A percentile compares a stretch with the other conserved stretches of the same genome.
Conservation (phyloP, 2,329 filamentous ascomycete genomes). For the Alternaria brassicae region DNA sequence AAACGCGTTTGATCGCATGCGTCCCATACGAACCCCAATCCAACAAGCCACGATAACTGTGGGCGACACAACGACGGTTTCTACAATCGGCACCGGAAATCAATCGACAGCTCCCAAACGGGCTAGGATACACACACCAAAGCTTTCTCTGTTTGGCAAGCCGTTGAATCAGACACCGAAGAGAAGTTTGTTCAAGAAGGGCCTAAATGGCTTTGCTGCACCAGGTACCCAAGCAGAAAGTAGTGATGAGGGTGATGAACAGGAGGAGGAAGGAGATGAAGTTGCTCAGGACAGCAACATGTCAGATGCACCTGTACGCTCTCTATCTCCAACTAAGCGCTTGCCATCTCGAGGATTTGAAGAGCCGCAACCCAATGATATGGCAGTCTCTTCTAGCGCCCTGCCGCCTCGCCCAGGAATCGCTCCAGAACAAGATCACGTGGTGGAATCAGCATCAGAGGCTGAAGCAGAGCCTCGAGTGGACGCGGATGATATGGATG, state of each 20-base stretch:
- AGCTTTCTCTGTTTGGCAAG: constrained; percentile 40
- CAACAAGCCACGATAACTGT: constrained; percentile 79
- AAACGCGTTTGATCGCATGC: constrained; percentile 70
- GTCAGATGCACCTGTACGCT: constrained; percentile 20
- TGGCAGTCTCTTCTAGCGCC: constrained; percentile 24
- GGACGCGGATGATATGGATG: constrained; percentile 42
- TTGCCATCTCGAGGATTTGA: constrained; percentile 17
- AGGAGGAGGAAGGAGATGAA: constrained; percentile 27
- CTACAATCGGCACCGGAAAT: constrained; percentile 64
- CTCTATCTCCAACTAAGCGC: constrained; percentile 26
- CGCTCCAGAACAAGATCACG: constrained; percentile 5
- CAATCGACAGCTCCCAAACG: constrained; percentile 56
- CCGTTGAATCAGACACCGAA: constrained; percentile 39
- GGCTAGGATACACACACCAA: constrained; percentile 53
- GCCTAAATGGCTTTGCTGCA: constrained; percentile 62
- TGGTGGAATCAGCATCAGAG: constrained; percentile 9
- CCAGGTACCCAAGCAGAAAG: constrained; percentile 56
- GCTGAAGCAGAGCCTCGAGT: constrained; percentile 7
- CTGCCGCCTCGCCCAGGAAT: constrained; percentile 1
- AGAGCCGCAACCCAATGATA: constrained; percentile 24
- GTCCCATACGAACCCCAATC: constrained; percentile 65
- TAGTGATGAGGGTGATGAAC: constrained; percentile 37
- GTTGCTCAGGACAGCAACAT: constrained; percentile 22
- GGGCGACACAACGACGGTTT: constrained; percentile 70
- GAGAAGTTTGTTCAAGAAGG: constrained; percentile 51